Evolutionary conservation across 1,284 basidiomycete species (phyloP).

Genomic region (Trichosporon sp.): DNA sequence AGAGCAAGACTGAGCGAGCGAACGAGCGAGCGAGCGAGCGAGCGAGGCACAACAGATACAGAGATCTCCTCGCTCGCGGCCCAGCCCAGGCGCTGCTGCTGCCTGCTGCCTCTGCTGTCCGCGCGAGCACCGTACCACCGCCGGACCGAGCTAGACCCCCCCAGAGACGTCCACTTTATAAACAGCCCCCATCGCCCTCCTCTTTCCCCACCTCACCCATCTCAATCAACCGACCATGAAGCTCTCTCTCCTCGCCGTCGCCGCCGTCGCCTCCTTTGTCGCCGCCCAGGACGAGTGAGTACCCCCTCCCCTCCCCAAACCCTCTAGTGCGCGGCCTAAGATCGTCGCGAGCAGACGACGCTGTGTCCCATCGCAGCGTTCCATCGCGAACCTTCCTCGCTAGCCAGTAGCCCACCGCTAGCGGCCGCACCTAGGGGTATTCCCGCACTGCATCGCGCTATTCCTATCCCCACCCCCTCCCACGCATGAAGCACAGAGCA

Average conservation of each 20-base stretch:
- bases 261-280: conserved; percentile 8
- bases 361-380: not conserved
- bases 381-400: too few species aligned
- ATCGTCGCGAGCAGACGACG: not conserved
- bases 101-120: too few species aligned
- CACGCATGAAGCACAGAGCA: not conserved
- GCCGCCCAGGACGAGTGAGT: conserved; percentile 15
- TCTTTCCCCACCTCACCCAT: not conserved
- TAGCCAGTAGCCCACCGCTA: not conserved
- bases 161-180: not conserved
- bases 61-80: not conserved
- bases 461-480: not conserved
- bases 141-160: not conserved
- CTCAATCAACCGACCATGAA: conserved; percentile 12
- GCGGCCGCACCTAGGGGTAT: too few species aligned
- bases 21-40: not conserved
- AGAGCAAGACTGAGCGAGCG: not conserved
- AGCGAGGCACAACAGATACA: not conserved
- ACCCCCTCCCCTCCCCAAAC: not conserved
- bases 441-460: not conserved
- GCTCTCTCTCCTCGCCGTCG: conserved; percentile 6
- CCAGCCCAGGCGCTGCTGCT: too few species aligned
- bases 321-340: not conserved
- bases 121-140: not conserved
- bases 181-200: not conserved